phyloP scores from a whole-genome alignment of 768 basidiomycete species.

The Lanmaoa pseudosensibilis region DNA sequence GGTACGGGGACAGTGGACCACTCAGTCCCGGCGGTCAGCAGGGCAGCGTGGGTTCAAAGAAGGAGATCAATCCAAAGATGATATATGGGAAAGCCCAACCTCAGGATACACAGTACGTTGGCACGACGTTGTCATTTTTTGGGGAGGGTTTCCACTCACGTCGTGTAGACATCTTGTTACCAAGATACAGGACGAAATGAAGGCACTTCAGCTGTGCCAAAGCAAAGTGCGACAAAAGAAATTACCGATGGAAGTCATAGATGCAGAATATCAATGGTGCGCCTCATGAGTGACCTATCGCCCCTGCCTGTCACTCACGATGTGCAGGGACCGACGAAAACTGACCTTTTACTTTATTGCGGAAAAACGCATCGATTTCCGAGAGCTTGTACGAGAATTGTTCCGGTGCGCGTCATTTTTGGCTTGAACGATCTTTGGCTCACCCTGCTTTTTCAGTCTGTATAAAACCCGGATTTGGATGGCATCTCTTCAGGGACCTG shows the following conservation, averaged over 20 bases:
- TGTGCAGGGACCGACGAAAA: slow-evolving; percentile 89
- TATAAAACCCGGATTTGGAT: slow-evolving; percentile 98
- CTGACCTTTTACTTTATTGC: slow-evolving; percentile 97
- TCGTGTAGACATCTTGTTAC: slow-evolving; percentile 61
- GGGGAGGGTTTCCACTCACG: slow-evolving; percentile 3
- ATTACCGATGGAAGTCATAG: slow-evolving; percentile 97
- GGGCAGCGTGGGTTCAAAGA: slow-evolving; percentile 50
- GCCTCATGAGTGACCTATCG: slow-evolving; percentile 25
- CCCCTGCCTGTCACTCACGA: slow-evolving; percentile 1
- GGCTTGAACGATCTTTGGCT: slow-evolving; percentile 4
- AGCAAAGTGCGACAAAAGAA: slow-evolving; percentile 92
- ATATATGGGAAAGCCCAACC: slow-evolving; percentile 86
- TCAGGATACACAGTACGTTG: slow-evolving; percentile 76
- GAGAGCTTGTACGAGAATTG: slow-evolving; percentile 92
- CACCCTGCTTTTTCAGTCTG: slow-evolving; percentile 44
- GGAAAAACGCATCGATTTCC: slow-evolving; percentile 93
- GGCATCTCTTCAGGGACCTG: slow-evolving; percentile 70
- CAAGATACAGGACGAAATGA: slow-evolving; percentile 89
- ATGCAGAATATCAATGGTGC: slow-evolving; percentile 98
- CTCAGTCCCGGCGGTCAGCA: slow-evolving; percentile 49
- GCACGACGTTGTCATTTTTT: neutral
- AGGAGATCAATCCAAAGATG: slow-evolving; percentile 96
- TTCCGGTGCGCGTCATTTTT: slow-evolving; percentile 59
- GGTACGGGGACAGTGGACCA: slow-evolving; percentile 43
- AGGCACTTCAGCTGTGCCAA: slow-evolving; percentile 88